phyloP scores from a whole-genome alignment of 805 yeast genomes.

The Suhomyces sp. region DNA sequence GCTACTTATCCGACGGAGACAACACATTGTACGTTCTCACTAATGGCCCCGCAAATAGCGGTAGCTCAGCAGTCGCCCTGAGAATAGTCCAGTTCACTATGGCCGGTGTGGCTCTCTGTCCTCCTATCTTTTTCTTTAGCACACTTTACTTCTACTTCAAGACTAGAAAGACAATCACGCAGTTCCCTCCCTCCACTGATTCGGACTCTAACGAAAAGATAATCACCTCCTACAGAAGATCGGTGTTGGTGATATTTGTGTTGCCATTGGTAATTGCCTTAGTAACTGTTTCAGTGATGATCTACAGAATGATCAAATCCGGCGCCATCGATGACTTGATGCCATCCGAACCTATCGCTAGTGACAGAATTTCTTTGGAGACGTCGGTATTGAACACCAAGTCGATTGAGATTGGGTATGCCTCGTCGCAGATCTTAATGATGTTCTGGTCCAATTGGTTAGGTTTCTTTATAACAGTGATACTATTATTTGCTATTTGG shows the following conservation, averaged over 20 bases:
- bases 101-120: too few relatives aligned
- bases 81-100: too few relatives aligned
- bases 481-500: conserved; percentile 27
- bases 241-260: conserved; percentile 26
- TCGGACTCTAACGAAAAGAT: conserved; percentile 17
- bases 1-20: too few relatives aligned
- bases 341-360: not conserved
- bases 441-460: conserved; percentile 13
- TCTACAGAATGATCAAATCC: not conserved
- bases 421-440: not conserved
- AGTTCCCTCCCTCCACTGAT: conserved; percentile 27
- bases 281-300: not conserved
- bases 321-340: too few relatives aligned
- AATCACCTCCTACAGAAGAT: conserved; percentile 22
- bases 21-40: too few relatives aligned
- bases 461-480: conserved; percentile 12
- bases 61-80: too few relatives aligned
- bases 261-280: conserved; percentile 19
- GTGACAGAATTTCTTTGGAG: not conserved
- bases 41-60: too few relatives aligned
- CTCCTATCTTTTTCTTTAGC: conserved; percentile 14
- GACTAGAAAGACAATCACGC: conserved; percentile 26
- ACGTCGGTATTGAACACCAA: conserved; percentile 1
- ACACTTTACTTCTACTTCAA: conserved; percentile 21
- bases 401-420: not conserved